Conservation (phyloP, 2,329 filamentous ascomycete genomes). For the Nannizziopsis barbatae region DNA sequence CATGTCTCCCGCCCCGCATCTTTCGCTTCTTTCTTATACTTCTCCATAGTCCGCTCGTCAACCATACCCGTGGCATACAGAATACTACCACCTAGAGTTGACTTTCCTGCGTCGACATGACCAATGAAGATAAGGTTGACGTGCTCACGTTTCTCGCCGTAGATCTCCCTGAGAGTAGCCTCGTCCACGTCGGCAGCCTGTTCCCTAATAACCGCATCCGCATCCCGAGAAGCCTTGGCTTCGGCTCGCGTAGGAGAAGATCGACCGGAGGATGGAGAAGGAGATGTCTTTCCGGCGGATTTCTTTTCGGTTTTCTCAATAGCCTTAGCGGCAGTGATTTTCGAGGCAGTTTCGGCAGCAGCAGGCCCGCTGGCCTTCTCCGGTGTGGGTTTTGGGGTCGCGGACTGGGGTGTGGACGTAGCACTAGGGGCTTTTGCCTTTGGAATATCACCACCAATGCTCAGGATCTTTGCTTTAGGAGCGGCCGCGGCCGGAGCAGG, state of each 20-base stretch:
- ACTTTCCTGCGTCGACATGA: slow-evolving; percentile 97
- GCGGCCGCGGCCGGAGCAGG: slow-evolving; percentile 29
- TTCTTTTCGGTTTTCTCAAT: slow-evolving; percentile 81
- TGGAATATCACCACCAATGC: slow-evolving; percentile 46
- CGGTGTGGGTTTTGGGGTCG: slow-evolving; percentile 41
- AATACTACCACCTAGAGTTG: slow-evolving; percentile 85
- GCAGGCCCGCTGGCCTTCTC: slow-evolving; percentile 38
- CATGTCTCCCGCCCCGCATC: slow-evolving; percentile 93
- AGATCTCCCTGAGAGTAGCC: slow-evolving; percentile 83
- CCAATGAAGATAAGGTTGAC: slow-evolving; percentile 97
- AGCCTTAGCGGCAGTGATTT: slow-evolving; percentile 76
- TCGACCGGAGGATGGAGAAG: slow-evolving; percentile 70
- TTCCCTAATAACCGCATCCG: slow-evolving; percentile 74
- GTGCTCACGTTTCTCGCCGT: slow-evolving; percentile 64
- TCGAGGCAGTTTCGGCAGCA: slow-evolving; percentile 59
- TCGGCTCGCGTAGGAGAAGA: slow-evolving; percentile 60
- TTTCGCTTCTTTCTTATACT: slow-evolving; percentile 94
- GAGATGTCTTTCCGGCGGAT: slow-evolving; percentile 60
- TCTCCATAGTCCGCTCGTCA: slow-evolving; percentile 96
- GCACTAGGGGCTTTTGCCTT: slow-evolving; percentile 71
- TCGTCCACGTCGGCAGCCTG: slow-evolving; percentile 71
- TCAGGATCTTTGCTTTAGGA: slow-evolving; percentile 50
- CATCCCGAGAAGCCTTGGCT: slow-evolving; percentile 50
- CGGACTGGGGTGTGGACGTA: slow-evolving; percentile 33
- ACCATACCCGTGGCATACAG: slow-evolving; percentile 95